phyloP scores from a whole-genome alignment of 352 stramenopile species.

The Aphanomyces invadans region DNA sequence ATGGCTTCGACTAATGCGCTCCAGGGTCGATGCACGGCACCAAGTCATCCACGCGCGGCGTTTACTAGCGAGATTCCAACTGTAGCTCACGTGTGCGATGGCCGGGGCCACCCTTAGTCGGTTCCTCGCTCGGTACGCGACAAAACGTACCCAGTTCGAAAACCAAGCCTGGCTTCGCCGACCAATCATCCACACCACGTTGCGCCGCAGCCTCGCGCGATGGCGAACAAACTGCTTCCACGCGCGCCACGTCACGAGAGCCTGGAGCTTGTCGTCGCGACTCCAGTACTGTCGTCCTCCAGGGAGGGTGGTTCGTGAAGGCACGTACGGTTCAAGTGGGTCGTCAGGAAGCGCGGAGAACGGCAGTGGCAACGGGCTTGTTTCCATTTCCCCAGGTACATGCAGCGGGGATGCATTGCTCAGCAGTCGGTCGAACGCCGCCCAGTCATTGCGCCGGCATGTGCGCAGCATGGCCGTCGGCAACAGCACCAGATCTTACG shows the following conservation, averaged over 20 bases:
- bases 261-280: conserved; percentile 15
- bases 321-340: not conserved
- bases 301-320: not conserved
- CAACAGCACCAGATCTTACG: conserved; percentile 9
- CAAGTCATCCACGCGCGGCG: not conserved
- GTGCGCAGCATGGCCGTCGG: conserved; percentile 3
- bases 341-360: not conserved
- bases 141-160: conserved; percentile 6
- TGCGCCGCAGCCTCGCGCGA: not conserved
- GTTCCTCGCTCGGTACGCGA: not conserved
- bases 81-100: not conserved
- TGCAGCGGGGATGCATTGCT: not conserved
- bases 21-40: not conserved
- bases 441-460: conserved; percentile 15
- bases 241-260: not conserved
- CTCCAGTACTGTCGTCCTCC: not conserved
- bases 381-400: not conserved
- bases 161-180: not conserved
- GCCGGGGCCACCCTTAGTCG: not conserved
- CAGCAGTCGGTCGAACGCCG: conserved; percentile 19
- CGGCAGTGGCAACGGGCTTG: too few species aligned
- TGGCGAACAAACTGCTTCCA: conserved; percentile 18
- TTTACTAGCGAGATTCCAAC: not conserved
- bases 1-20: not conserved
- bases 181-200: conserved; percentile 7